Conservation (phyloP, 2,329 filamentous ascomycete species). For the Fusarium clavum region DNA sequence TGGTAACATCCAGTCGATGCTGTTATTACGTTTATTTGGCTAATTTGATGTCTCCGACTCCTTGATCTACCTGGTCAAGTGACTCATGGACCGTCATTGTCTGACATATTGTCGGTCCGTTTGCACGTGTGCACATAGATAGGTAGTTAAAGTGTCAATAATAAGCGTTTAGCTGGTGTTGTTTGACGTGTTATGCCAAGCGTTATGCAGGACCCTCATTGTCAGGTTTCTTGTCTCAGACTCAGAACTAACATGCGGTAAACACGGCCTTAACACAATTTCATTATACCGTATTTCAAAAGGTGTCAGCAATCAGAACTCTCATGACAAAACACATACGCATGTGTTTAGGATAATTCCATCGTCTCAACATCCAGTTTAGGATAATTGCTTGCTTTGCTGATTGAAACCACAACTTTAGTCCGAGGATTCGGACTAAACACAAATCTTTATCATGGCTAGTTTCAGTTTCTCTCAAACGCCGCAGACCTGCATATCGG, state of each 20-base stretch:
- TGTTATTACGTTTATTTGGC: constrained; percentile 17
- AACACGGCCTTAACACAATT: constrained; percentile 1
- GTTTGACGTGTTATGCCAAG: constrained; percentile 14
- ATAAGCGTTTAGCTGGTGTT: constrained; percentile 1
- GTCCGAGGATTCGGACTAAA: constrained; percentile 34
- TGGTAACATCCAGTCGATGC: constrained; percentile 6
- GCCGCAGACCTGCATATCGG: constrained; percentile 12
- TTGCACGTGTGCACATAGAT: background rate
- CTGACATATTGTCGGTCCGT: background rate
- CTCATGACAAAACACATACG: background rate
- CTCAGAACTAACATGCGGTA: constrained; percentile 10
- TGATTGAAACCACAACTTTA: constrained; percentile 3
- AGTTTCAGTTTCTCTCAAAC: constrained; percentile 12
- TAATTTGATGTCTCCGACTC: background rate
- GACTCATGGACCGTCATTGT: constrained; percentile 14
- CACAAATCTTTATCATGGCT: constrained; percentile 2
- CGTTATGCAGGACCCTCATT: constrained; percentile 30
- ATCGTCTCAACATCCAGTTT: constrained; percentile 3
- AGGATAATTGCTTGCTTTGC: background rate
- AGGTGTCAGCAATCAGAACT: background rate
- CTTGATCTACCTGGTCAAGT: background rate
- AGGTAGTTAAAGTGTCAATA: background rate
- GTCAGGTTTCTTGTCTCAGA: constrained; percentile 11
- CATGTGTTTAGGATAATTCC: constrained; percentile 16
- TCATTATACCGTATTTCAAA: background rate